Conservation (phyloP, 352 stramenopile genomes). For the Pythium monospermum region DNA sequence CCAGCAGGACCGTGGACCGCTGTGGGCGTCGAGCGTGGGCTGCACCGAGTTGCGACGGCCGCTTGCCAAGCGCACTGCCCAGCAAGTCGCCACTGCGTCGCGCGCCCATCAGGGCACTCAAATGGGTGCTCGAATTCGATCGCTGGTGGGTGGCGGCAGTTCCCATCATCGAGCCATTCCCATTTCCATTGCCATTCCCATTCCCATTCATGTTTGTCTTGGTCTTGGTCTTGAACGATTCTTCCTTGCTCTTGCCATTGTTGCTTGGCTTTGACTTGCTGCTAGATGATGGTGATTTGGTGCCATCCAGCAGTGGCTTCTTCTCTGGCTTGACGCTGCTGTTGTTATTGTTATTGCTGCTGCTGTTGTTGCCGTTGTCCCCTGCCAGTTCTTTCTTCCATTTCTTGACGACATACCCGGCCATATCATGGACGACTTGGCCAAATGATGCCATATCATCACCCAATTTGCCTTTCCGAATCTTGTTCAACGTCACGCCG, state of each 20-base stretch:
- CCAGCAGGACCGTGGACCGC: constrained; percentile 18
- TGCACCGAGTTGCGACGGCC: constrained; percentile 13
- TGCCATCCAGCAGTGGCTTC: not conserved
- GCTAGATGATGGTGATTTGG: not conserved
- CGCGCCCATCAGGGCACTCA: constrained; percentile 54
- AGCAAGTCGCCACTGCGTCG: constrained; percentile 6
- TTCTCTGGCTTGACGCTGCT: not conserved
- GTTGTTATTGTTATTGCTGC: too few relatives aligned
- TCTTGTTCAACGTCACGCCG: constrained; percentile 37
- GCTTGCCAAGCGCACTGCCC: constrained; percentile 3
- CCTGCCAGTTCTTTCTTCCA: constrained; percentile 28
- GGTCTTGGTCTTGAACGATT: not conserved
- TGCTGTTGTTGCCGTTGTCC: not conserved
- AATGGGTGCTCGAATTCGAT: constrained; percentile 61
- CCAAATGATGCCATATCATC: not conserved
- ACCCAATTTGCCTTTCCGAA: constrained; percentile 31
- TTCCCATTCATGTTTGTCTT: too few relatives aligned
- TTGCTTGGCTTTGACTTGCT: not conserved
- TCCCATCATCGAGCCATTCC: too few relatives aligned
- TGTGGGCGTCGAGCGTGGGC: constrained; percentile 7
- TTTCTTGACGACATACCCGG: constrained; percentile 48
- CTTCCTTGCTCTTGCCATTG: not conserved
- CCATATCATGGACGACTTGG: constrained; percentile 33
- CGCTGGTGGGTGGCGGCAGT: constrained; percentile 3
- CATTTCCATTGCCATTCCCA: too few relatives aligned